These are phyloP conservation scores for Solanum hybrid DNA, from an alignment of 305 asterid genomes.

Conservation along the genomic window DNA sequence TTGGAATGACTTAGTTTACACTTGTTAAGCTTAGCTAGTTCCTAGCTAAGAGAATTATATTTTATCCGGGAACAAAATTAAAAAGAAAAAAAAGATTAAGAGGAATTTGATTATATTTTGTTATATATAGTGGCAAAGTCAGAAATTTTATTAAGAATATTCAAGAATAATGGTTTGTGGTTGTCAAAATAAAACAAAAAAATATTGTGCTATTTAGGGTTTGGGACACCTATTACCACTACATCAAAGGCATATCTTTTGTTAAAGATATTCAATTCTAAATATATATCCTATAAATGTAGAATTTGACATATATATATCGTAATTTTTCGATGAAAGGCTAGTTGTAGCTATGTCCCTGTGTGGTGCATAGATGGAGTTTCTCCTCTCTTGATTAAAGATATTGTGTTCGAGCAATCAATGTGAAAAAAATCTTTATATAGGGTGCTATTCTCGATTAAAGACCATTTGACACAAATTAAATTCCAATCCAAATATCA, in stretches of 20 bases:
- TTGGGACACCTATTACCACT: background rate
- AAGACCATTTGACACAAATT: too few species aligned
- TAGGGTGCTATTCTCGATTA: too few species aligned
- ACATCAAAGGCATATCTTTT: background rate
- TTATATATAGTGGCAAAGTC: too few species aligned
- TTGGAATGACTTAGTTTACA: background rate
- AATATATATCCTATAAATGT: too few species aligned
- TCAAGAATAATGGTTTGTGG: too few species aligned
- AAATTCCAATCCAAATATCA: too few species aligned
- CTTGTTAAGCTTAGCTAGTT: background rate
- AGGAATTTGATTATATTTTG: background rate
- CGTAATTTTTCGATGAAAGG: background rate
- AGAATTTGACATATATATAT: too few species aligned
- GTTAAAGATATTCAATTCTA: too few species aligned
- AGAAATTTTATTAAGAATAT: too few species aligned
- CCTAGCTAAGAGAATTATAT: background rate
- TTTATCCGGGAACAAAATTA: background rate
- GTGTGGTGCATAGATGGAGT: background rate
- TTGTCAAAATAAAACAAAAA: too few species aligned
- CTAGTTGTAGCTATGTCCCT: rapidly evolving
- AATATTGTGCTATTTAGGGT: background rate
- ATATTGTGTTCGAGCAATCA: rapidly evolving
- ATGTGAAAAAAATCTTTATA: too few species aligned
- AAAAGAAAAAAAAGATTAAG: background rate
- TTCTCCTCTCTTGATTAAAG: too few species aligned